Evolutionary conservation across 768 basidiomycete species (phyloP), one percentile per base, ranked within the genome.

Genomic region (Lentinula raphanica): DNA sequence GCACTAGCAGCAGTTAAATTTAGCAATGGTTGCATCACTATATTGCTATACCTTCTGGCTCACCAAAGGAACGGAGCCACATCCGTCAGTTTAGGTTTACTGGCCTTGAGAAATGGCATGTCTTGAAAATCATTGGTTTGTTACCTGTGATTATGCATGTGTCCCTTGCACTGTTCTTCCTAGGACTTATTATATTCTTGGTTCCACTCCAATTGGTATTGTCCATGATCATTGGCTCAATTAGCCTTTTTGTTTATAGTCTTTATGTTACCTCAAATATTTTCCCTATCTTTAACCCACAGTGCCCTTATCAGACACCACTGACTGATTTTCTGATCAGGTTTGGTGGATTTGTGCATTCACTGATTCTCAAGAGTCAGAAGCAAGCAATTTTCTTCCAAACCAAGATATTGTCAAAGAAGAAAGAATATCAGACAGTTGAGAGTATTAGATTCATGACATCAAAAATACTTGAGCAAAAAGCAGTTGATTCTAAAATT

Each of bases 1-100:
- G 68, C 69, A 1, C 58, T 68, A 12, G 53, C 66, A 28, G 65
- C 64, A 23, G 61, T 66, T 39, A 66, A 23, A 65, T 66, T 17
- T 69, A 68, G 54, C 67, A 69, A 42, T 68, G 66, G 68, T 35
- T 68, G 1, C 60, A 60, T 39, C 63, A 66, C 17, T 65, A 67
- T 32, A 55, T 58, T 35, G 51, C 63, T n/a, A 58, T 58, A n/a
- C 57, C 63, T 32, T 61, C 65, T 21, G 62, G 63, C 0, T 62
- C 64, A 21, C 56, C 67, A 1, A 60, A 64, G 6, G 64, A 65
- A 35, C 61, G 64, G 44, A 64, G 62, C 63, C 42, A 27, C 1
- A 49, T 56, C 17, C 65, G 67, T 3, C 69, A 68, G 21, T 63
- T 65, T 27, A 64, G 69, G 11, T 53, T 62, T 19, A 59, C 65